phyloP scores from a whole-genome alignment of 106 monocot genomes.

The Acorus gramineus region DNA sequence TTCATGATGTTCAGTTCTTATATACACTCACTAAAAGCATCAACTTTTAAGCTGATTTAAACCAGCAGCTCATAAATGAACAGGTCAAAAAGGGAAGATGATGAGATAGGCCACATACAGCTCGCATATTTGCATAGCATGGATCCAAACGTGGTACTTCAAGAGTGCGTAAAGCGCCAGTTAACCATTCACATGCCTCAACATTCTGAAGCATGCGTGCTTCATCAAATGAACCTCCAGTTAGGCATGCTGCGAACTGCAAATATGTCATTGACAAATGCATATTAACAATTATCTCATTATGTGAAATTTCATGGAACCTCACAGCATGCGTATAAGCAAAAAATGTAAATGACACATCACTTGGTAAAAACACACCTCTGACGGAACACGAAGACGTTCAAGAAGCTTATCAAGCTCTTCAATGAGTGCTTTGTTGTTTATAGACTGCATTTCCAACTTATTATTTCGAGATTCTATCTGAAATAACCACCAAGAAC shows the following conservation, averaged over 20 bases:
- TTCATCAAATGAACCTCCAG: conserved; percentile 92
- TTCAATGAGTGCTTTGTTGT: conserved; percentile 64
- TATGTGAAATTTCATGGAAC: no score
- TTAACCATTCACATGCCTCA: conserved; percentile 98
- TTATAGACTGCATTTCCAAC: conserved; percentile 90
- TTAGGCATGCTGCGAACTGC: conserved; percentile 87
- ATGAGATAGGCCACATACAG: conserved; percentile 43
- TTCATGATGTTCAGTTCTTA: no score
- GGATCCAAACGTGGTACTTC: conserved; percentile 82
- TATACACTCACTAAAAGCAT: no score
- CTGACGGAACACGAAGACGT: conserved; percentile 72
- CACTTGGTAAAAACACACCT: conserved; percentile 34
- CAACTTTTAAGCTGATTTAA: no score
- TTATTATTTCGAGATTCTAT: conserved; percentile 96
- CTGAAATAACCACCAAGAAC: conserved; percentile 33
- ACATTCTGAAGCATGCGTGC: conserved; percentile 90
- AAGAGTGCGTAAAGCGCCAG: conserved; percentile 54
- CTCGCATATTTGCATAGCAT: conserved; percentile 78
- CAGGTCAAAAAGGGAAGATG: neutral
- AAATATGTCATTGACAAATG: neutral
- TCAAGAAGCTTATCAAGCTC: conserved; percentile 94
- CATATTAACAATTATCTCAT: no score
- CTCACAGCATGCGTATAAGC: no score
- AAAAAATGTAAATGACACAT: neutral
- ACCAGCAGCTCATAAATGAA: no score